A percentile compares a stretch with the other conserved stretches of the same genome.
Evolutionary conservation across 768 basidiomycete genomes (phyloP).

Genomic region (Russula vinacea): DNA sequence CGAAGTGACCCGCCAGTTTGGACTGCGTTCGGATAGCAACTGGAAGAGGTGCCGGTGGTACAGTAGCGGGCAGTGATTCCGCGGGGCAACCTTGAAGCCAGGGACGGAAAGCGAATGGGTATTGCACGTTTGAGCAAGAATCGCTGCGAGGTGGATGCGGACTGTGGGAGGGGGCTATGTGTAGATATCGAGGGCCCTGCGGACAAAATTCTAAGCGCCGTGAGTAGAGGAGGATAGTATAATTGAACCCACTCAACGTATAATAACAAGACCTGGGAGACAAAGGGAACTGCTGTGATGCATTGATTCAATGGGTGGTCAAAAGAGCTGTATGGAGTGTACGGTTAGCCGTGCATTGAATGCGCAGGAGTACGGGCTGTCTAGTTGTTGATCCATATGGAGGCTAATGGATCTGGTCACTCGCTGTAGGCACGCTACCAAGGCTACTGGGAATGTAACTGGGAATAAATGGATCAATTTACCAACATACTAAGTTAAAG

Average conservation of each 20-base stretch:
- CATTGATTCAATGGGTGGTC: not conserved
- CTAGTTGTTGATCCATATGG: constrained; percentile 9
- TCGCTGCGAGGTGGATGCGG: not conserved
- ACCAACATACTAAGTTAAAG: not conserved
- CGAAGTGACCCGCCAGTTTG: not conserved
- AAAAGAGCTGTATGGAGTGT: not conserved
- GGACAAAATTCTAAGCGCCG: not conserved
- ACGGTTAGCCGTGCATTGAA: not conserved
- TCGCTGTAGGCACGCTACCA: not conserved
- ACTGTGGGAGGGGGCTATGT: not conserved
- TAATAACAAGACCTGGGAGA: constrained; percentile 6
- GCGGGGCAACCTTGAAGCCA: not conserved
- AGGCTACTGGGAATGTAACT: not conserved
- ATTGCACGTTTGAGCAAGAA: not conserved
- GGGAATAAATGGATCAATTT: constrained; percentile 7
- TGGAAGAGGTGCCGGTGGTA: not conserved
- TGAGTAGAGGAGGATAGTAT: not conserved
- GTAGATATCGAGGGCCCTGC: not conserved
- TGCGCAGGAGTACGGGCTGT: constrained; percentile 5
- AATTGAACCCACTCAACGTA: not conserved
- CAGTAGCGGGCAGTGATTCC: too few species aligned
- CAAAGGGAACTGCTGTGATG: constrained; percentile 2
- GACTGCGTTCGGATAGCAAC: not conserved
- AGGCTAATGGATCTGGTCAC: not conserved
- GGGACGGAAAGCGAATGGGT: not conserved